Evolutionary conservation across 2,329 filamentous ascomycete species (phyloP), one percentile per base, ranked within the genome.

Genomic region (Pseudogymnoascus sp.): DNA sequence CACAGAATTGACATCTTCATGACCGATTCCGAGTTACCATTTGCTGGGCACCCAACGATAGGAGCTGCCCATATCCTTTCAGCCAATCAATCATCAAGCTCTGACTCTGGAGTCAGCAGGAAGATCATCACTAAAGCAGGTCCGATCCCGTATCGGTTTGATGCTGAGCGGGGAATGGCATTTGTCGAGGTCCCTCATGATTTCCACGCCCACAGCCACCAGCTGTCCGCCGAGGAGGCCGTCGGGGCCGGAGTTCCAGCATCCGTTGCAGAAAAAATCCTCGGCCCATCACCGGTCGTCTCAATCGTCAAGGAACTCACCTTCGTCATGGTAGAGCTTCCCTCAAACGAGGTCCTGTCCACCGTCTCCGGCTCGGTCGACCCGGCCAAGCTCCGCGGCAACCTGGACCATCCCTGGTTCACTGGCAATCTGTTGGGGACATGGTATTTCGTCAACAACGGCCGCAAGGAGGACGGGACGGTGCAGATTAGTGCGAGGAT

Each of bases 241-340:
- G 70, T 78, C 58, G 70, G 70, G 21, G 61, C 70, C n/a, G 48
- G 48, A 17, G 13, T 55, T 27, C 48, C n/a, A 5, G 9, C 6
- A 7, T 17, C 29, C 4, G 29, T 55, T 12, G 73, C 73, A 4
- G 77, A 79, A 72, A 66, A 76, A 33, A 64, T 67, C 9, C 29
- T 59, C 12, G 77, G 80, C 7, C 80, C 81, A 12, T 55, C n/a
- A 7, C 17, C 48, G 1, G 69, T 84, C 15, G 79, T 85, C 62
- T 86, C 82, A 66, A 83, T 92, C 51, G 88, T 91, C 36, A 84
- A 84, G 48, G 90, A 89, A 58, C 88, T 92, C 86, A 84, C 83
- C 0, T 92, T 91, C 72, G 74, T 84, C n/a, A 80, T 90, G 33
- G 77, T 89, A 12, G 76, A 83, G 66, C 77, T 94, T 21, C 77